A percentile compares a stretch with the other conserved stretches of the same genome.
phyloP scores from a whole-genome alignment of 2,329 filamentous ascomycete genomes.

The Fusarium humuli region DNA sequence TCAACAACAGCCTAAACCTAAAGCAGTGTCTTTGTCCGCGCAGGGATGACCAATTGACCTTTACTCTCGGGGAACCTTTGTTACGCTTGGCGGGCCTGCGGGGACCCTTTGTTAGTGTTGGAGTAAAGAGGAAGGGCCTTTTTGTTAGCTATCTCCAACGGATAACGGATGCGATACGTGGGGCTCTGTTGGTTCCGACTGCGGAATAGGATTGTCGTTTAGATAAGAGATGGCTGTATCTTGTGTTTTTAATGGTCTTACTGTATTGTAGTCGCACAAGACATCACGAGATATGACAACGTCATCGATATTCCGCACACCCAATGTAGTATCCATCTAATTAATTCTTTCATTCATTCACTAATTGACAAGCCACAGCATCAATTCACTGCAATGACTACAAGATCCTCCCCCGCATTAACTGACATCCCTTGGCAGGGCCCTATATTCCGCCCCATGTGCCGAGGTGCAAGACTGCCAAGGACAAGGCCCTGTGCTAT shows the following conservation, averaged over 20 bases:
- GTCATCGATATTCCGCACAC: neutral
- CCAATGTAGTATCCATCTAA: too few relatives aligned
- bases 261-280: too few relatives aligned
- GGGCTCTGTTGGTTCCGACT: conserved; percentile 1
- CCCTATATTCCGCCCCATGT: conserved; percentile 10
- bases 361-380: too few relatives aligned
- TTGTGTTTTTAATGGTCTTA: neutral
- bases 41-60: neutral
- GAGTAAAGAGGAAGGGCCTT: conserved; percentile 24
- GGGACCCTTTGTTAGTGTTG: conserved; percentile 32
- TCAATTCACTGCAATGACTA: too few relatives aligned
- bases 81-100: conserved; percentile 28
- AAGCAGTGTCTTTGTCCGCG: conserved; percentile 2
- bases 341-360: neutral
- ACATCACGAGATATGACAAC: neutral
- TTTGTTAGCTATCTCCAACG: conserved; percentile 11
- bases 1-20: neutral
- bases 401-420: conserved; percentile 17
- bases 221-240: conserved; percentile 4
- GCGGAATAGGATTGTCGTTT: conserved; percentile 4
- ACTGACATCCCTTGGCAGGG: neutral
- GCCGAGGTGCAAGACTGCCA: conserved; percentile 7
- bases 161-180: neutral
- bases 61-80: conserved; percentile 34
- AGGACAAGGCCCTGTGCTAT: neutral